Evolutionary conservation across 2,329 filamentous ascomycete genomes (phyloP), one percentile per base, ranked within the genome.

Genomic region (Drechslera avenae): DNA sequence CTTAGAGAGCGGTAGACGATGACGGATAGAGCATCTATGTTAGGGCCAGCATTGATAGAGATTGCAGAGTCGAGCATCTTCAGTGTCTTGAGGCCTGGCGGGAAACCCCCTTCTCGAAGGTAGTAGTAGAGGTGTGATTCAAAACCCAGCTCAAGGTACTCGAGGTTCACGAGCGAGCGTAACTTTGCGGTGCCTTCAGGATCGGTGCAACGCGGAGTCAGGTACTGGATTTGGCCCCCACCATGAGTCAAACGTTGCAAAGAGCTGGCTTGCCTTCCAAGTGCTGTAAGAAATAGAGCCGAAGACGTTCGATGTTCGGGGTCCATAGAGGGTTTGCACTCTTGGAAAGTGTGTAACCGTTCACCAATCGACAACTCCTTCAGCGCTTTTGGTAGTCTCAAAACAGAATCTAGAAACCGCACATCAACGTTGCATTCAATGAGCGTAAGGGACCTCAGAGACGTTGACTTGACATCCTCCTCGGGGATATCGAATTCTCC

Each of bases 351-450:
- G 36, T 70, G 59, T 3, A 69, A 31, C 19, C 72, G 60, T 49
- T 74, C 71, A 10, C 67, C 68, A 9, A 74, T 65, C 1, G 60
- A 64, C 4, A 74, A 57, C 26, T 65, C 56, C 42, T 68, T 63
- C 2, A 74, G 52, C 5, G 67, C 66, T 31, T 63, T 67, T 1
- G 72, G 72, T 9, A 72, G 48, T 9, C 61, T 59, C n/a, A 74
- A 54, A 3, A 71, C 54, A 1, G 61, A 40, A 16, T 67, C 46
- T 1, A 74, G 53, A 17, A 68, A 67, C 1, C 51, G 31, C 3
- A 72, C 54, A 10, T 61, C 57, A 45, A 74, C 64, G 32, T 74
- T 74, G 30, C 70, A 73, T 49, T 74, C 72, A 10, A 73, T 66
- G n/a, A 74, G 60, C 1, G 60, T 68, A 7, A 74, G 48, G 4